These are phyloP conservation scores for Arxiozyma telluris DNA, from an alignment of 1,139 yeast species.

Conservation along the genomic window DNA sequence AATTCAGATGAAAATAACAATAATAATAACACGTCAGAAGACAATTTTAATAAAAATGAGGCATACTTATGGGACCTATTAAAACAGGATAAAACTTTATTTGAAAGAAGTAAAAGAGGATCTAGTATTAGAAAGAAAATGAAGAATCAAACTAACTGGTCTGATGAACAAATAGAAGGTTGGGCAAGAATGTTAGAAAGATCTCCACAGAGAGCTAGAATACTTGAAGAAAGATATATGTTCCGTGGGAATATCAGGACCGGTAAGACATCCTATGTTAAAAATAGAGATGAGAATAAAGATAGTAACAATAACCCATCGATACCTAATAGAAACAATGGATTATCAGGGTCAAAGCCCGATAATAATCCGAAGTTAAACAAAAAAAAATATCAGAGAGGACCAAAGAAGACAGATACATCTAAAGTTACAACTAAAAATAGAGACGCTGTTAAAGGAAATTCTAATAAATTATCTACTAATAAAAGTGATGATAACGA, in stretches of 20 bases:
- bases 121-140: slow-evolving; percentile 44
- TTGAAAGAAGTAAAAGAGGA: slow-evolving; percentile 46
- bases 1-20: slow-evolving; percentile 3
- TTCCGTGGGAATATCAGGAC: slow-evolving; percentile 35
- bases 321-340: neutral
- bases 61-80: slow-evolving; percentile 48
- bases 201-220: slow-evolving; percentile 51
- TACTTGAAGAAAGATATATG: slow-evolving; percentile 55
- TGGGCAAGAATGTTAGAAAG: slow-evolving; percentile 74
- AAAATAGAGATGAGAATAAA: slow-evolving; percentile 14
- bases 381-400: slow-evolving; percentile 3
- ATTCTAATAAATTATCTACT: neutral
- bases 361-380: slow-evolving; percentile 1
- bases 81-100: slow-evolving; percentile 43
- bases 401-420: neutral
- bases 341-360: neutral
- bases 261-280: slow-evolving; percentile 25
- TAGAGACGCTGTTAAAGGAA: neutral
- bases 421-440: neutral
- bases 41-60: slow-evolving; percentile 36
- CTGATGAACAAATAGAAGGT: slow-evolving; percentile 88
- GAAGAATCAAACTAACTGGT: slow-evolving; percentile 51
- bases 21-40: slow-evolving; percentile 17
- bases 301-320: neutral
- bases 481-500: no score